Conservation (phyloP, 805 yeast species). For the Ogataea dorogensis region DNA sequence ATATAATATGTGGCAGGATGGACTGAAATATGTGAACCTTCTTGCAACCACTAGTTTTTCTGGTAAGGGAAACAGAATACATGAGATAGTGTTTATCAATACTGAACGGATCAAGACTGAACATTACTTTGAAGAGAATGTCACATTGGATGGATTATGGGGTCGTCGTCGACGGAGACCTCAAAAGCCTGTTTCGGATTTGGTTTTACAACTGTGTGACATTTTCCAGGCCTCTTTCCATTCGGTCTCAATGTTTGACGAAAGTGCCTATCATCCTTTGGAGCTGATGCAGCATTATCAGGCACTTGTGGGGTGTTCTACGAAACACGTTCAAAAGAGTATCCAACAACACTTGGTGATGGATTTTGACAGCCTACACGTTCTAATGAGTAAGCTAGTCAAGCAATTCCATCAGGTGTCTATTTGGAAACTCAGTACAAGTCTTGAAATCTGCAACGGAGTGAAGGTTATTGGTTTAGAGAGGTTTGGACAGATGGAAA, state of each 20-base stretch:
- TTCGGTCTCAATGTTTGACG: constrained; percentile 29
- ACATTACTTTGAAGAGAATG: constrained; percentile 1
- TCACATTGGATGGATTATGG: constrained; percentile 1
- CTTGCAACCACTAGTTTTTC: constrained; percentile 24
- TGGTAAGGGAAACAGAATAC: constrained; percentile 6
- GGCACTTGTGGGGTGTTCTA: constrained; percentile 9
- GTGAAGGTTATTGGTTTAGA: constrained; percentile 24
- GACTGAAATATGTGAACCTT: constrained; percentile 22
- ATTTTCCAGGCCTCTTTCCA: constrained; percentile 23
- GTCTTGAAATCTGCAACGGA: constrained; percentile 18
- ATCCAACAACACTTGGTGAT: constrained; percentile 20
- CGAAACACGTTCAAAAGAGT: constrained; percentile 3
- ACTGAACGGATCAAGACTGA: constrained; percentile 14
- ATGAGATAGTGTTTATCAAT: constrained; percentile 25
- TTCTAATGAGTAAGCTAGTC: constrained; percentile 12
- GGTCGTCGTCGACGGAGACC: constrained; percentile 1
- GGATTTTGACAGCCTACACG: constrained; percentile 24
- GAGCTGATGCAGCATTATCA: constrained; percentile 22
- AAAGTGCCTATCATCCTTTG: constrained; percentile 22
- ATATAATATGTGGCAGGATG: constrained; percentile 24
- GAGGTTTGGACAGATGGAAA: constrained; percentile 11
- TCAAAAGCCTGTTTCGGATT: constrained; percentile 7
- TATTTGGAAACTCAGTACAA: constrained; percentile 17
- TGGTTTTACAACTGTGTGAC: constrained; percentile 17
- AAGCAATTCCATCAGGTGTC: constrained; percentile 20